These are phyloP conservation scores for Naganishia sp. DNA, from an alignment of 1,284 basidiomycete species.

Conservation along the genomic window DNA sequence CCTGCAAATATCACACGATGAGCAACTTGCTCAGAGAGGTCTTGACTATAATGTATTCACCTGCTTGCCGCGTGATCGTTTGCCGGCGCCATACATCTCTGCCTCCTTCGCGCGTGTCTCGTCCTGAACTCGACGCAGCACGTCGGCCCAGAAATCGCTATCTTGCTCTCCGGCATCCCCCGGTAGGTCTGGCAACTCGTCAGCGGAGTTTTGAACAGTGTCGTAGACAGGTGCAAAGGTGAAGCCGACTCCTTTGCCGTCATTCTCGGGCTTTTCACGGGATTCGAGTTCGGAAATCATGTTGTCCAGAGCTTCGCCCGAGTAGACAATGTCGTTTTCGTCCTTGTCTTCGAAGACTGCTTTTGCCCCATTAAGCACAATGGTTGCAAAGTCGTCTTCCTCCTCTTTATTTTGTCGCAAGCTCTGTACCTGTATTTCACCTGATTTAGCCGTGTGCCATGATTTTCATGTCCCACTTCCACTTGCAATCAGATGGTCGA, in stretches of 20 bases:
- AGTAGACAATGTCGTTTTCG: conserved; percentile 69
- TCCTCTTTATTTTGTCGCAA: conserved; percentile 75
- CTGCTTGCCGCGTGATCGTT: conserved; percentile 13
- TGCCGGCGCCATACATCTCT: conserved; percentile 34
- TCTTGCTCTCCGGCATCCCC: conserved; percentile 55
- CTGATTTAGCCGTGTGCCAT: not conserved
- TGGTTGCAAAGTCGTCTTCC: conserved; percentile 71
- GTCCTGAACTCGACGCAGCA: conserved; percentile 45
- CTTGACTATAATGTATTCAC: conserved; percentile 7
- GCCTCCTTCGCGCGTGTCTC: conserved; percentile 39
- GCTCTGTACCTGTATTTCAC: conserved; percentile 63
- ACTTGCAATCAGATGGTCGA: conserved; percentile 79
- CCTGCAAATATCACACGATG: not conserved
- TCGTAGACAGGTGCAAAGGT: conserved; percentile 34
- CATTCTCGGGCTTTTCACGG: conserved; percentile 62
- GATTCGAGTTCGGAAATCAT: conserved; percentile 79
- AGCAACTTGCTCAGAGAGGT: not conserved
- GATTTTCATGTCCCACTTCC: too few relatives aligned
- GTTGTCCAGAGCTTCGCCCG: conserved; percentile 74
- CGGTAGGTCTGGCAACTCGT: conserved; percentile 63
- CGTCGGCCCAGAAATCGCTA: conserved; percentile 69
- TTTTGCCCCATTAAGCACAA: conserved; percentile 78
- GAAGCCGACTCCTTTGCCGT: conserved; percentile 39
- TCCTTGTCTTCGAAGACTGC: conserved; percentile 68
- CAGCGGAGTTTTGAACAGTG: conserved; percentile 32